Conservation (phyloP, 306 rosid genomes). For the Comarum palustre region DNA sequence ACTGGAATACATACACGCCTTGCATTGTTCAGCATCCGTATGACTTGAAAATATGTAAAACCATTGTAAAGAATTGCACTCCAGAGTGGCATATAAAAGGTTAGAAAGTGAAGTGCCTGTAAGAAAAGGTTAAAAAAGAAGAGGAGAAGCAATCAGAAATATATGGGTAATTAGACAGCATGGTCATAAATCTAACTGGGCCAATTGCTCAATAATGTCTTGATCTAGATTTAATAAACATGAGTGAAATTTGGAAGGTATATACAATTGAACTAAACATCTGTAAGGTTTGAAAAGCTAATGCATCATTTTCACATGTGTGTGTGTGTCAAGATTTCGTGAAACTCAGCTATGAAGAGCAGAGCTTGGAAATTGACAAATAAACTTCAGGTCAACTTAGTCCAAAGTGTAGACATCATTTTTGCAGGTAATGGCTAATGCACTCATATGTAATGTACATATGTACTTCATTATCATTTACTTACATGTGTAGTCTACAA, state of each 20-base stretch:
- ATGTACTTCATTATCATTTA: neutral
- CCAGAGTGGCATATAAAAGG: constrained; percentile 96
- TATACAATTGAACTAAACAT: neutral
- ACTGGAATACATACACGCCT: constrained; percentile 66
- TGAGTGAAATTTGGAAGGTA: neutral
- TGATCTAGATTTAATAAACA: neutral
- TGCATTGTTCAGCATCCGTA: constrained; percentile 97
- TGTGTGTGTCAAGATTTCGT: neutral
- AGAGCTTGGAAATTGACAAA: neutral
- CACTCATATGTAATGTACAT: neutral
- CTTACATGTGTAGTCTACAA: neutral
- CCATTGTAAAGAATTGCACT: constrained; percentile 98
- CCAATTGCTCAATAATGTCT: neutral
- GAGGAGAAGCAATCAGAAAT: neutral
- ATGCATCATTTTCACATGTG: neutral
- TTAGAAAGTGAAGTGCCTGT: constrained; percentile 89
- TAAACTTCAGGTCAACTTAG: neutral
- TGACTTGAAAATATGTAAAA: constrained; percentile 81
- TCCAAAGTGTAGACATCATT: neutral
- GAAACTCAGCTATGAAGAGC: neutral
- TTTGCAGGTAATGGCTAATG: neutral
- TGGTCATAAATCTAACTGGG: neutral
- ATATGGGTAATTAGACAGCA: neutral
- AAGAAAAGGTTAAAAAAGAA: constrained; percentile 20
- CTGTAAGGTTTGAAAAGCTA: neutral